Evolutionary conservation across 176 grass and related monocot species (phyloP).

Genomic region (Echinochloa phyllopogon): DNA sequence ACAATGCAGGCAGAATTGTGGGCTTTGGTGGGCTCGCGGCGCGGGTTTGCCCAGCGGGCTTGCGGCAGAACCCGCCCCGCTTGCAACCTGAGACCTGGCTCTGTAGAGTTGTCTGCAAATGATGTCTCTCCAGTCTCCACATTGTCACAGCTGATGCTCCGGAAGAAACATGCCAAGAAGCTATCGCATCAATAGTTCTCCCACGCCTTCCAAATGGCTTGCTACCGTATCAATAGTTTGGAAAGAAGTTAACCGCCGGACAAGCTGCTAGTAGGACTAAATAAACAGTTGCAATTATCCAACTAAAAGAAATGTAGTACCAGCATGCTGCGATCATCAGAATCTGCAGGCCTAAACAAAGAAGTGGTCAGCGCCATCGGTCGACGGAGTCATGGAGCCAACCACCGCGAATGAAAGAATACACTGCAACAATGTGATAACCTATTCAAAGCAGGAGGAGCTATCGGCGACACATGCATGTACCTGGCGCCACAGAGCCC

Average conservation of each 20-base stretch:
- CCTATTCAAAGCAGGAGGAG: slow-evolving; percentile 34
- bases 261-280: background rate
- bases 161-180: background rate
- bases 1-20: too few species aligned
- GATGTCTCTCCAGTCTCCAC: background rate
- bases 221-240: background rate
- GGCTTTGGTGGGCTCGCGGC: too few species aligned
- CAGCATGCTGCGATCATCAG: background rate
- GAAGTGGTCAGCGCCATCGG: slow-evolving; percentile 38
- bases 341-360: slow-evolving; percentile 19
- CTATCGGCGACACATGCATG: slow-evolving; percentile 38
- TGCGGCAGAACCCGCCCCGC: too few species aligned
- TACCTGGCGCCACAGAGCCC: slow-evolving; percentile 34
- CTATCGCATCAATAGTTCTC: too few species aligned
- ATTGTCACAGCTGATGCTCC: background rate
- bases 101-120: background rate
- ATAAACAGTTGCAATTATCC: background rate
- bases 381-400: slow-evolving; percentile 23
- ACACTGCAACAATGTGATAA: background rate
- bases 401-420: slow-evolving; percentile 29
- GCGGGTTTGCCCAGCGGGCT: too few species aligned
- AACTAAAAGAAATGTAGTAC: background rate
- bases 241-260: background rate
- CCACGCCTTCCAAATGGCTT: background rate
- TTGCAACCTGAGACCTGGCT: too few species aligned